These are phyloP conservation scores for Lyophyllum decastes DNA, from an alignment of 768 basidiomycete genomes.

Conservation along the genomic window DNA sequence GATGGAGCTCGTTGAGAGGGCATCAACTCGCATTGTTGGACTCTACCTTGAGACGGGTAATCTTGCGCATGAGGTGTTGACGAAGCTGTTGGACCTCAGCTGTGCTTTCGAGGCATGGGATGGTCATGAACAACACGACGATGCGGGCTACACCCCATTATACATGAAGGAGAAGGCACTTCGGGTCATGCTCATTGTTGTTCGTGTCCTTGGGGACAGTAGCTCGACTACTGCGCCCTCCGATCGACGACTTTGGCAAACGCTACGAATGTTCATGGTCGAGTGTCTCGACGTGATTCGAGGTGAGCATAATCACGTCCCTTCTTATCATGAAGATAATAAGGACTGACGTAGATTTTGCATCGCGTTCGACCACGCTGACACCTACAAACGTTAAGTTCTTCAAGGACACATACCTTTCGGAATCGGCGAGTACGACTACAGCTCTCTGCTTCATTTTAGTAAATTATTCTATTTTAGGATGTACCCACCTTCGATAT, in stretches of 20 bases:
- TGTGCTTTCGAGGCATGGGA: conserved; percentile 61
- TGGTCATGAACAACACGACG: conserved; percentile 39
- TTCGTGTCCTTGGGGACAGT: conserved; percentile 48
- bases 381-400: conserved; percentile 38
- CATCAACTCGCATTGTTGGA: conserved; percentile 49
- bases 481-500: conserved; percentile 32
- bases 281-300: conserved; percentile 42
- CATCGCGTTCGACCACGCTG: conserved; percentile 33
- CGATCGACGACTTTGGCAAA: conserved; percentile 40
- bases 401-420: conserved; percentile 38
- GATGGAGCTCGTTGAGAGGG: conserved; percentile 54
- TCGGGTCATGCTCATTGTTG: conserved; percentile 41
- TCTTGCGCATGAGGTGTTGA: conserved; percentile 50
- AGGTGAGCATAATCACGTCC: conserved; percentile 34
- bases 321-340: neutral
- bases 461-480: conserved; percentile 3
- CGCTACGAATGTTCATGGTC: conserved; percentile 38
- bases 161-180: conserved; percentile 50
- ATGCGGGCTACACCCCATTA: conserved; percentile 45
- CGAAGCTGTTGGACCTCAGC: conserved; percentile 54
- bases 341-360: conserved; percentile 29
- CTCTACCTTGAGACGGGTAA: conserved; percentile 48
- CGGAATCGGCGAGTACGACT: conserved; percentile 23
- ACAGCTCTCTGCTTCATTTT: neutral
- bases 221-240: conserved; percentile 27